Evolutionary conservation across 2,329 filamentous ascomycete species (phyloP).

Genomic region (Beauveria sp.): DNA sequence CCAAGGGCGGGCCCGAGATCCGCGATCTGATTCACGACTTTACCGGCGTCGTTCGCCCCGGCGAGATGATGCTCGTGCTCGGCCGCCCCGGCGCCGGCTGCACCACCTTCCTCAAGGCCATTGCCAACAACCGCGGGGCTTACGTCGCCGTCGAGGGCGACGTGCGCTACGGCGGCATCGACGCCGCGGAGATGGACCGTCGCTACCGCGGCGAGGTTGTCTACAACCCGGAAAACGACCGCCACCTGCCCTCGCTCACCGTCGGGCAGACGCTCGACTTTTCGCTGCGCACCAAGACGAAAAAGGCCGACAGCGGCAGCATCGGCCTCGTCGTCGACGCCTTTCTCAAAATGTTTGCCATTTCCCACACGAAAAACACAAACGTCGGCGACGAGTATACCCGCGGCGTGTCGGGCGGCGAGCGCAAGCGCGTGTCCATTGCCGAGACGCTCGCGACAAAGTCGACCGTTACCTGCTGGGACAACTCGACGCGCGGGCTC

Average conservation of each 20-base stretch:
- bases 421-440: constrained; percentile 73
- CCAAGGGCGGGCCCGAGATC: constrained; percentile 15
- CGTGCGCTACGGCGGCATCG: constrained; percentile 51
- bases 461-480: constrained; percentile 68
- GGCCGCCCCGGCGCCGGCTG: constrained; percentile 69
- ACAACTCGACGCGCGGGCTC: constrained; percentile 73
- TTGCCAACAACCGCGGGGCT: constrained; percentile 60
- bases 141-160: constrained; percentile 62
- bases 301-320: constrained; percentile 53
- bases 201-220: constrained; percentile 55
- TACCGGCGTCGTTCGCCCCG: constrained; percentile 26
- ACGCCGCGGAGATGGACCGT: constrained; percentile 37
- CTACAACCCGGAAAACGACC: constrained; percentile 63
- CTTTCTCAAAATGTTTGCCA: constrained; percentile 70
- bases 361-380: constrained; percentile 66
- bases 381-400: constrained; percentile 66
- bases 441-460: constrained; percentile 70
- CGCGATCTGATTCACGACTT: constrained; percentile 25
- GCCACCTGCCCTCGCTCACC: constrained; percentile 65
- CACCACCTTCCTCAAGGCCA: constrained; percentile 67
- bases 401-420: constrained; percentile 70
- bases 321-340: constrained; percentile 64
- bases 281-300: constrained; percentile 67
- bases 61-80: constrained; percentile 38
- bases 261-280: constrained; percentile 74